phyloP scores from a whole-genome alignment of 305 asterid genomes.

The Fraxinus nigra region DNA sequence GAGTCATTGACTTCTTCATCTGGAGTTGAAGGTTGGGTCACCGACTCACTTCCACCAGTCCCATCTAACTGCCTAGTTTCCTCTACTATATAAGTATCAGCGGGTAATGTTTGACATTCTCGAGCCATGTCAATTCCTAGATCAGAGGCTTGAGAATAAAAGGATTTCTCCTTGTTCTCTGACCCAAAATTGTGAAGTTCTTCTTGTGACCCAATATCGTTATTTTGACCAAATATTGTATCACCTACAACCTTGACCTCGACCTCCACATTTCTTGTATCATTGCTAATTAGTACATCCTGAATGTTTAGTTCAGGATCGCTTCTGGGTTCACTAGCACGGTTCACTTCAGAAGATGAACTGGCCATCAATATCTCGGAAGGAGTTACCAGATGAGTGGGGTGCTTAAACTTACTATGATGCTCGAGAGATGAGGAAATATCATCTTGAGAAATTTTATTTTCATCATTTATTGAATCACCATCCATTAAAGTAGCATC shows the following conservation, averaged over 20 bases:
- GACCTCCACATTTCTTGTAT: conserved; percentile 49
- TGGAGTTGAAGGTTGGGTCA: conserved; percentile 39
- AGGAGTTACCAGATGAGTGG: conserved; percentile 94
- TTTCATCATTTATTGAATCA: conserved; percentile 52
- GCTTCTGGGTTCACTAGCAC: conserved; percentile 48
- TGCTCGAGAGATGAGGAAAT: conserved; percentile 49
- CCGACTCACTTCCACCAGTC: conserved; percentile 43
- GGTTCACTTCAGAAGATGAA: conserved; percentile 64
- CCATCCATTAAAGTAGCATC: conserved; percentile 59
- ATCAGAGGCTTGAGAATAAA: conserved; percentile 87
- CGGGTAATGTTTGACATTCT: conserved; percentile 53
- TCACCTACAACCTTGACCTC: conserved; percentile 77
- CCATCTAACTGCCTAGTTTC: conserved; percentile 63
- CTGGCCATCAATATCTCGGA: conserved; percentile 83
- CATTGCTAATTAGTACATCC: conserved; percentile 57
- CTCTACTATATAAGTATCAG: conserved; percentile 55
- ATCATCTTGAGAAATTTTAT: conserved; percentile 52
- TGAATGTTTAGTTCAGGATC: conserved; percentile 56
- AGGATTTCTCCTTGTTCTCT: conserved; percentile 65
- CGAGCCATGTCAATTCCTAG: conserved; percentile 76
- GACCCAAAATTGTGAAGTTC: conserved; percentile 49
- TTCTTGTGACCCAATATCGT: conserved; percentile 48
- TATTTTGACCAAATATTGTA: conserved; percentile 50
- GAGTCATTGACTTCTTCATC: conserved; percentile 47
- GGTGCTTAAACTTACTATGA: conserved; percentile 73